A percentile compares a stretch with the other conserved stretches of the same genome.
These are phyloP conservation scores for Gossypium longicalyx DNA, from an alignment of 345 rosid species.

Conservation along the genomic window DNA sequence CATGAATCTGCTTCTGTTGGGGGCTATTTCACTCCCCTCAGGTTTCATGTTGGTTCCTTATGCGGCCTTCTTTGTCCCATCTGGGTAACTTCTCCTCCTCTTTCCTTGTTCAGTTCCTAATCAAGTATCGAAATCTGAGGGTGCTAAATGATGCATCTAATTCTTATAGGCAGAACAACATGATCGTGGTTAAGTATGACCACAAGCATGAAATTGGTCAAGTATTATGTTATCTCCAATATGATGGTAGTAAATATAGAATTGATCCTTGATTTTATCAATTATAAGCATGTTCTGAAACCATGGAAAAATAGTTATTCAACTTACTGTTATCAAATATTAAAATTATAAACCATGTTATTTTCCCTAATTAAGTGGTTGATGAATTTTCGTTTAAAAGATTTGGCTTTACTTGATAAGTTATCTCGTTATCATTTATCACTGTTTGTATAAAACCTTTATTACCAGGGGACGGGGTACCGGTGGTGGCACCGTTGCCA, in stretches of 20 bases:
- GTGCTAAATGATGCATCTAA: not conserved
- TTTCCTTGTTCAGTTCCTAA: not conserved
- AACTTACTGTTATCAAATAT: no score
- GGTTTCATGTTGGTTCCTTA: conserved; percentile 86
- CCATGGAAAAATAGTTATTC: no score
- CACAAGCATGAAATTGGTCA: not conserved
- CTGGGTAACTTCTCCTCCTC: conserved; percentile 44
- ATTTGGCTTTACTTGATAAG: not conserved
- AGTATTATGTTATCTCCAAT: no score
- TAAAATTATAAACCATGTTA: no score
- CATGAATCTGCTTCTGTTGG: conserved; percentile 81
- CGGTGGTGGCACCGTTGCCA: conserved; percentile 72
- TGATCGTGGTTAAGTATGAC: not conserved
- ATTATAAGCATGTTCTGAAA: no score
- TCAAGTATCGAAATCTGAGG: not conserved
- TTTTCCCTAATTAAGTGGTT: not conserved
- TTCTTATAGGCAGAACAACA: not conserved
- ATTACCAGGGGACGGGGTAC: conserved; percentile 44
- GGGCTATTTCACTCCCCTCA: conserved; percentile 77
- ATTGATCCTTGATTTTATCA: no score
- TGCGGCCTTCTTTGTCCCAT: conserved; percentile 65
- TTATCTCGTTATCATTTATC: not conserved
- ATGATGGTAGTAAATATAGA: no score
- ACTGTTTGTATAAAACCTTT: not conserved
- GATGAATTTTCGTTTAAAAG: not conserved